A percentile compares a stretch with the other conserved stretches of the same genome.
These are phyloP conservation scores for Cladophialophora bantiana DNA, from an alignment of 2,329 filamentous ascomycete species.

Conservation along the genomic window DNA sequence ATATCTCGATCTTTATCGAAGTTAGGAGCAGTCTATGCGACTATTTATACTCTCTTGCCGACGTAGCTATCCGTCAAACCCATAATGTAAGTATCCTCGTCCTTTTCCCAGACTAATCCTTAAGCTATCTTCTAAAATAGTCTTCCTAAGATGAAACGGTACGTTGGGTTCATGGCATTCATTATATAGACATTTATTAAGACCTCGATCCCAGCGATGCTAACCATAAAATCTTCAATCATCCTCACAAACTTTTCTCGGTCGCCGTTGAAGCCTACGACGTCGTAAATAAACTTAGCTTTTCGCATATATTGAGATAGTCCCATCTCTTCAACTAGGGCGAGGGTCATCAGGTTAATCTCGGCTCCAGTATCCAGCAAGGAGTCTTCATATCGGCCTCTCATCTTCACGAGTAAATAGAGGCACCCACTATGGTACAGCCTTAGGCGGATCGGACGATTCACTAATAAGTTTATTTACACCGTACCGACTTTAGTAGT, in stretches of 20 bases:
- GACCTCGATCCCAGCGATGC: not conserved
- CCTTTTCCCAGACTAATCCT: not conserved
- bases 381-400: not conserved
- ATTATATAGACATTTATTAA: slow-evolving; percentile 9
- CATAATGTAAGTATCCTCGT: slow-evolving; percentile 4
- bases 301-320: not conserved
- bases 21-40: not conserved
- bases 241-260: not conserved
- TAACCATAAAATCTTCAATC: slow-evolving; percentile 12
- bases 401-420: slow-evolving; percentile 1
- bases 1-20: not conserved
- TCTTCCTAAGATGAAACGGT: not conserved
- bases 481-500: not conserved
- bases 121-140: not conserved
- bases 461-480: not conserved
- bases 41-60: not conserved
- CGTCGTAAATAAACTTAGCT: slow-evolving; percentile 2
- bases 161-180: not conserved
- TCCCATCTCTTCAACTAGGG: not conserved
- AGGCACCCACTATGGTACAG: slow-evolving; percentile 9
- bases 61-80: not conserved
- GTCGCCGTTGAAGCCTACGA: slow-evolving; percentile 1
- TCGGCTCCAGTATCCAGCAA: not conserved
- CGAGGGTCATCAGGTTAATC: slow-evolving; percentile 6
- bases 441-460: not conserved